Evolutionary conservation across 768 basidiomycete genomes (phyloP).

Genomic region (Russula vinacea): DNA sequence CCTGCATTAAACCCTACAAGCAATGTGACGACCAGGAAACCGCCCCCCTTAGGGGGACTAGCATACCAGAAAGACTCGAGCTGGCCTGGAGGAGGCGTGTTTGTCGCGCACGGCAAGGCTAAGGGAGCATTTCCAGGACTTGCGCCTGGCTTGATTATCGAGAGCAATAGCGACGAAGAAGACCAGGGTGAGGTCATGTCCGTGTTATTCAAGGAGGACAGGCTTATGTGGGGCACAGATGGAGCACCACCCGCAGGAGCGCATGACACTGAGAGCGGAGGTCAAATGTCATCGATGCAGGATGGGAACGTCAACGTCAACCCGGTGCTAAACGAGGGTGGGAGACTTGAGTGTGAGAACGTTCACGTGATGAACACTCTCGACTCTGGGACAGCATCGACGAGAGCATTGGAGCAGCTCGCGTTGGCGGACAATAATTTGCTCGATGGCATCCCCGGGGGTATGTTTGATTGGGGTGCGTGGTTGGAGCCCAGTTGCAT

Average conservation of each 20-base stretch:
- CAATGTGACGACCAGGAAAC: slow-evolving; percentile 56
- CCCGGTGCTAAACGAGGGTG: slow-evolving; percentile 61
- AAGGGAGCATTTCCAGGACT: slow-evolving; percentile 41
- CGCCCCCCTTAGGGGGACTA: slow-evolving; percentile 48
- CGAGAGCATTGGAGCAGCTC: slow-evolving; percentile 53
- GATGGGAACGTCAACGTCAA: slow-evolving; percentile 58
- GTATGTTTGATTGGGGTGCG: slow-evolving; percentile 87
- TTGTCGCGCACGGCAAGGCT: slow-evolving; percentile 51
- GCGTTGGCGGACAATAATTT: slow-evolving; percentile 65
- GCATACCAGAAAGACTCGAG: slow-evolving; percentile 77
- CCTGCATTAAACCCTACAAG: slow-evolving; percentile 78
- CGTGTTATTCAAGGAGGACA: slow-evolving; percentile 14
- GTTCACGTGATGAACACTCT: slow-evolving; percentile 78
- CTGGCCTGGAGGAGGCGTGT: slow-evolving; percentile 84
- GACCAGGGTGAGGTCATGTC: slow-evolving; percentile 28
- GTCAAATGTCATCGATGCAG: slow-evolving; percentile 53
- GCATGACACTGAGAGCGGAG: slow-evolving; percentile 30
- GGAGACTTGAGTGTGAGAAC: slow-evolving; percentile 40
- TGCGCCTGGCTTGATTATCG: slow-evolving; percentile 54
- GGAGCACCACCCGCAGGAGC: slow-evolving; percentile 15
- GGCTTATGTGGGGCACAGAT: slow-evolving; percentile 23
- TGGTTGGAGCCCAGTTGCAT: slow-evolving; percentile 25
- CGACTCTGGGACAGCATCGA: slow-evolving; percentile 55
- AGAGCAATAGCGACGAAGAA: slow-evolving; percentile 41
- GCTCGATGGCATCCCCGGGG: slow-evolving; percentile 74